Conservation (phyloP, 306 rosid genomes). For the Ormosia semicastrata region DNA sequence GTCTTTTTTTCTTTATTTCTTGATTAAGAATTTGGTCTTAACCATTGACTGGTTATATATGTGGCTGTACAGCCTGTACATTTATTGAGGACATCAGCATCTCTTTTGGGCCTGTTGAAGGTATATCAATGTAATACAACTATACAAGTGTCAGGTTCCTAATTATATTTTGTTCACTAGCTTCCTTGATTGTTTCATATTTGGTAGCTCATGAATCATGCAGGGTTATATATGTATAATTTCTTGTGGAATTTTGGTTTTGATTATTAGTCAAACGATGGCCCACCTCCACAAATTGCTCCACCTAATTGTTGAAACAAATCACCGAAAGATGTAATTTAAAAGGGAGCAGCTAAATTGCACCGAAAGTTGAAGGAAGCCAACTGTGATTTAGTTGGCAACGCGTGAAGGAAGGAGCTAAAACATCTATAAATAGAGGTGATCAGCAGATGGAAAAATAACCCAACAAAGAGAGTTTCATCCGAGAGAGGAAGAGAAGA, state of each 20-base stretch:
- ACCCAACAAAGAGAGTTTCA: too few relatives aligned
- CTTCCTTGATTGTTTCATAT: conserved; percentile 21
- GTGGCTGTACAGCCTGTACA: conserved; percentile 44
- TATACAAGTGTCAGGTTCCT: background rate
- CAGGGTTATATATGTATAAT: background rate
- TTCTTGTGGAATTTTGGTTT: background rate
- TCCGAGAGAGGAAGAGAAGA: too few relatives aligned
- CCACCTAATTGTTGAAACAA: too few relatives aligned
- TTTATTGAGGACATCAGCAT: conserved; percentile 75
- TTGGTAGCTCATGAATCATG: conserved; percentile 13
- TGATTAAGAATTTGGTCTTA: background rate
- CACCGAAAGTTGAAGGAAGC: too few relatives aligned
- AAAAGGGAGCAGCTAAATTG: too few relatives aligned
- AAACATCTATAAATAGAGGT: too few relatives aligned
- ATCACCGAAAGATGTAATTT: too few relatives aligned
- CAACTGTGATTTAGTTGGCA: too few relatives aligned
- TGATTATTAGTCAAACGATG: too few relatives aligned
- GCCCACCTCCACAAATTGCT: too few relatives aligned
- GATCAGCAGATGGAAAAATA: too few relatives aligned
- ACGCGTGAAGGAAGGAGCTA: too few relatives aligned
- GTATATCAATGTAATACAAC: conserved; percentile 42
- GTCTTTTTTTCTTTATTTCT: background rate
- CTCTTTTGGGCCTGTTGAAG: conserved; percentile 92
- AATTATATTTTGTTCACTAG: conserved; percentile 19
- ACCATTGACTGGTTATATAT: conserved; percentile 24